Evolutionary conservation across 768 basidiomycete species (phyloP), one percentile per base, ranked within the genome.

Genomic region (Chalciporus sphaerocephalus): DNA sequence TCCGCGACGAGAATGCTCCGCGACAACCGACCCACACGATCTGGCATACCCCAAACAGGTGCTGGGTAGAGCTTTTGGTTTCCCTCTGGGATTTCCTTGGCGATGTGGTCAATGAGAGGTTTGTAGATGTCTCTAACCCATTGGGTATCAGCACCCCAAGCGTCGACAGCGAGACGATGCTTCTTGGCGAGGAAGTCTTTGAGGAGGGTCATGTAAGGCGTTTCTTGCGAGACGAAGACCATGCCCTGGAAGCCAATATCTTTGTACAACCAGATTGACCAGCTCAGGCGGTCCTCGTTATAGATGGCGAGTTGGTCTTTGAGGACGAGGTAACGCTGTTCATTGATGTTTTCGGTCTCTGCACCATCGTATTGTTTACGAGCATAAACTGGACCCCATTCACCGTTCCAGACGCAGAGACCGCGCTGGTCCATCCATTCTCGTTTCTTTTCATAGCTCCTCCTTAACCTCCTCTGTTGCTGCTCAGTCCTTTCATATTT

Each of bases 191-290:
- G 74, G 70, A 88, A 88, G 24, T 76, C 70, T 38, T 70, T 66
- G 68, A 92, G 75, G 40, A 84, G 77, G 40, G 69, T 76, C 73
- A 83, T 82, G 69, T 88, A 92, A 3, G 84, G 74, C 4, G 87
- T 81, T 12, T 81, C 76, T 11, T 70, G 73, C n/a, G 76, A 75
- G 55, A 83, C 72, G 64, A 86, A 78, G 22, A 86, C 82, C 87
- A 91, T 88, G 28, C 88, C 88, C 67, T 88, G 85, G 74, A 84
- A 85, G n/a, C 86, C 86, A 54, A 87, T 85, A 55, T 87, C 85
- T 56, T 86, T 92, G 76, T 87, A 92, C 16, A 89, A 67, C 90
- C 90, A 92, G 69, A 91, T 92, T 1, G 83, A 82, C 87, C 87
- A 90, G 59, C 79, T 81, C 44, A 84, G 63, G 21, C 76, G 78